Evolutionary conservation across 1,139 yeast genomes (phyloP).

Genomic region (Kodamaea ohmeri): DNA sequence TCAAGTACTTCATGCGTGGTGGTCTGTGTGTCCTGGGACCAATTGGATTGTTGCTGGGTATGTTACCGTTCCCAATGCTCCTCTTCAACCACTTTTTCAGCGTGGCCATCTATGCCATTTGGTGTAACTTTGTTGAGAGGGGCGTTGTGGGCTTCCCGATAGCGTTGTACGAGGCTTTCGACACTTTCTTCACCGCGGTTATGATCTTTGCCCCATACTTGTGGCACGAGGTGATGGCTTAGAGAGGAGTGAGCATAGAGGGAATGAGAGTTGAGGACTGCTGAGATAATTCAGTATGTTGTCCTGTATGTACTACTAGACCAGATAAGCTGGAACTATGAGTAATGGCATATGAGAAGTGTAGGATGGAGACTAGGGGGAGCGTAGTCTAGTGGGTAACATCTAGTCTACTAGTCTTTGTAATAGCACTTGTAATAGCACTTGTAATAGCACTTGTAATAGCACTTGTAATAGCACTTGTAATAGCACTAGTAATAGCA

Average conservation of each 20-base stretch:
- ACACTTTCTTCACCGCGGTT: conserved; percentile 70
- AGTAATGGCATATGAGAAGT: too few relatives aligned
- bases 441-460: too few relatives aligned
- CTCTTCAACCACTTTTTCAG: conserved; percentile 83
- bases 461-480: too few relatives aligned
- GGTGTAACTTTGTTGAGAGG: conserved; percentile 60
- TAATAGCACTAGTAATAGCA: too few relatives aligned
- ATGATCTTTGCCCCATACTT: conserved; percentile 77
- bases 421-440: too few relatives aligned
- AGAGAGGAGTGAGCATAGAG: background rate
- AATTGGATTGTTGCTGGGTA: conserved; percentile 78
- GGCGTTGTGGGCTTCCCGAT: conserved; percentile 71
- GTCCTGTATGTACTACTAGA: too few relatives aligned
- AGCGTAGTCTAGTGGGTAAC: too few relatives aligned
- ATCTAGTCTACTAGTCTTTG: too few relatives aligned
- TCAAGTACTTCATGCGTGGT: conserved; percentile 78
- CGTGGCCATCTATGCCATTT: conserved; percentile 84
- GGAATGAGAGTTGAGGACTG: background rate
- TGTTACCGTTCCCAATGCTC: conserved; percentile 68
- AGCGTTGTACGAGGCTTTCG: conserved; percentile 68
- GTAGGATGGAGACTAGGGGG: too few relatives aligned
- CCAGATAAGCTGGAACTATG: too few relatives aligned
- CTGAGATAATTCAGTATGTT: background rate
- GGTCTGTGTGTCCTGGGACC: conserved; percentile 81
- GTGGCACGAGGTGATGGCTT: conserved; percentile 41